Percentiles rank a stretch among this genome's conserved stretches.
phyloP scores from a whole-genome alignment of 2,329 filamentous ascomycete genomes.

The Nothomitra cinnamomea region DNA sequence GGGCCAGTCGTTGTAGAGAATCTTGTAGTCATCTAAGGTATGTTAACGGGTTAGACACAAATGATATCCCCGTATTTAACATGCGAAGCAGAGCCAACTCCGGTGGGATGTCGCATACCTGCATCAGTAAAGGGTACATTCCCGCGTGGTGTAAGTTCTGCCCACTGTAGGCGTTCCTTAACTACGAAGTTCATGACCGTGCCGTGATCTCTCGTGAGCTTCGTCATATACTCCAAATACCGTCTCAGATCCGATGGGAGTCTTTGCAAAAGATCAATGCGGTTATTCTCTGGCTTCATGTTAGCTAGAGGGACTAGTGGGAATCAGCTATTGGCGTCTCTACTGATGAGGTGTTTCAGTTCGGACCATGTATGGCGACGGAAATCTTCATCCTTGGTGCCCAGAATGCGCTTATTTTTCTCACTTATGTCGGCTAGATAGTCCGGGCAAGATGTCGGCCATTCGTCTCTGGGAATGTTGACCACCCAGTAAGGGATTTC shows the following conservation, averaged over 20 bases:
- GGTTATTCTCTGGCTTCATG: conserved; percentile 37
- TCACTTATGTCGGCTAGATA: conserved; percentile 45
- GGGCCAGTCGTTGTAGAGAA: conserved; percentile 85
- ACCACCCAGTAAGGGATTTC: conserved; percentile 60
- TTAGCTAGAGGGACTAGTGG: background rate
- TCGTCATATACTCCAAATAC: conserved; percentile 54
- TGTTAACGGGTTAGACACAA: background rate
- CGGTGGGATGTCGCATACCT: conserved; percentile 20
- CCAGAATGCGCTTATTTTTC: conserved; percentile 56
- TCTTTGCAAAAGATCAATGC: conserved; percentile 60
- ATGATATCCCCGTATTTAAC: background rate
- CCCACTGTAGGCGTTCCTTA: conserved; percentile 53
- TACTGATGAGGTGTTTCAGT: conserved; percentile 44
- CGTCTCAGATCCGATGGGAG: conserved; percentile 59
- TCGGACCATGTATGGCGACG: conserved; percentile 48
- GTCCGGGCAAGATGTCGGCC: conserved; percentile 50
- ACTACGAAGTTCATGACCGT: conserved; percentile 66
- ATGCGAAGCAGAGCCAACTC: conserved; percentile 14
- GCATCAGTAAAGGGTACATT: conserved; percentile 25
- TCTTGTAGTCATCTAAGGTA: conserved; percentile 43
- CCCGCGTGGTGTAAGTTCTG: conserved; percentile 24
- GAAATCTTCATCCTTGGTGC: conserved; percentile 52
- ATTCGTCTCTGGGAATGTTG: conserved; percentile 49
- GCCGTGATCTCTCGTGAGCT: conserved; percentile 49
- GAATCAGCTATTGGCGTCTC: conserved; percentile 8